phyloP scores from a whole-genome alignment of 257 asterid genomes.

The Fraxinus excelsior region DNA sequence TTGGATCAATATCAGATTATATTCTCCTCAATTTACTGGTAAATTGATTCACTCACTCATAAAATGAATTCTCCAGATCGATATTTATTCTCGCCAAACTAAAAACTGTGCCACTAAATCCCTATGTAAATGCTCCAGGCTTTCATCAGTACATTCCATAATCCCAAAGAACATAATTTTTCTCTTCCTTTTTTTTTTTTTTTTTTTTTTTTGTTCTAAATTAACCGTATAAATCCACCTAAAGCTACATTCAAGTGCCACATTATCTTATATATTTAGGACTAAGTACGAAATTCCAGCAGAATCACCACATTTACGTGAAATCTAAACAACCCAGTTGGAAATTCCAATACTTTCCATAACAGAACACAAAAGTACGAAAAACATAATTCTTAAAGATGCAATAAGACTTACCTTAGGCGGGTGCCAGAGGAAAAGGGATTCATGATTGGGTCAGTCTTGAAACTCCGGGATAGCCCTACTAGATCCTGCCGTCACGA shows the following conservation, averaged over 20 bases:
- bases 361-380: background rate
- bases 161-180: background rate
- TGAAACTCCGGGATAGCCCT: conserved; percentile 56
- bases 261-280: conserved; percentile 24
- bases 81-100: conserved; percentile 1
- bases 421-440: conserved; percentile 91
- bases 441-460: conserved; percentile 70
- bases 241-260: conserved; percentile 9
- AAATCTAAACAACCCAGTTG: background rate
- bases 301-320: conserved; percentile 6
- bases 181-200: too few relatives aligned
- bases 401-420: conserved; percentile 53
- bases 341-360: background rate
- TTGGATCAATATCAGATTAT: conserved; percentile 6
- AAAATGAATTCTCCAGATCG: background rate
- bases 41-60: conserved; percentile 11
- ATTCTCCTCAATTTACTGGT: background rate
- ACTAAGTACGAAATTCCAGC: conserved; percentile 15
- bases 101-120: background rate
- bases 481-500: conserved; percentile 60
- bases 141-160: background rate
- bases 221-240: conserved; percentile 17
- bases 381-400: conserved; percentile 17
- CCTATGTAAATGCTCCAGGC: background rate
- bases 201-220: background rate